Conservation (phyloP, 2,329 filamentous ascomycete species). For the Colletotrichum tanaceti region DNA sequence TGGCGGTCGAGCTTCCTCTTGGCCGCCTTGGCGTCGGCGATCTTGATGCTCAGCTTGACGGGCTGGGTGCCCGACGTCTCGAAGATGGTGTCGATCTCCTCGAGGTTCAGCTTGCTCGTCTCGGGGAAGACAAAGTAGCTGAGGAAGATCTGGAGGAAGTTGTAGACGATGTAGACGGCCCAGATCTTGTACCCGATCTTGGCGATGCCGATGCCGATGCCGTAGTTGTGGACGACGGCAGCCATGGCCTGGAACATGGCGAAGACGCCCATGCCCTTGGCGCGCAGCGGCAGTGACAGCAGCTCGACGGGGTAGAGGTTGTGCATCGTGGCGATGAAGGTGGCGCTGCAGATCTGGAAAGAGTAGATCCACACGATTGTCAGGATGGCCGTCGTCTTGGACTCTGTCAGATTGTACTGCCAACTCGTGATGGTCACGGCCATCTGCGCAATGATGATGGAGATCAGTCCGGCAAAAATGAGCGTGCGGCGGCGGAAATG, state of each 20-base stretch:
- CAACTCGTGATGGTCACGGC: conserved; percentile 60
- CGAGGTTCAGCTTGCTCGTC: conserved; percentile 60
- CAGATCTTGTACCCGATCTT: conserved; percentile 63
- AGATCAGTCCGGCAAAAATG: conserved; percentile 45
- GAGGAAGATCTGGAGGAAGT: conserved; percentile 57
- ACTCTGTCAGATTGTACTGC: conserved; percentile 52
- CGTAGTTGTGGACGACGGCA: conserved; percentile 57
- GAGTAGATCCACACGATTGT: conserved; percentile 61
- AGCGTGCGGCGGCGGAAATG: conserved; percentile 56
- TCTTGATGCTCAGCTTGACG: conserved; percentile 40
- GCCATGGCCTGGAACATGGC: conserved; percentile 57
- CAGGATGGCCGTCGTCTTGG: conserved; percentile 51
- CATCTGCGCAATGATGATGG: conserved; percentile 58
- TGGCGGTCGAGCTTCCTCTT: conserved; percentile 30
- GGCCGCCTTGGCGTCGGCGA: conserved; percentile 37
- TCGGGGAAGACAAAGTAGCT: conserved; percentile 65
- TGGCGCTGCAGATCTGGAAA: conserved; percentile 60
- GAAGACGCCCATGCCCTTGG: conserved; percentile 59
- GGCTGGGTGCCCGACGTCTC: conserved; percentile 36
- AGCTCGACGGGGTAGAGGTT: conserved; percentile 60
- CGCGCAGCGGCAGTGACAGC: conserved; percentile 56
- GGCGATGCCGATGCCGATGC: conserved; percentile 59
- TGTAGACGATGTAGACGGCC: conserved; percentile 63
- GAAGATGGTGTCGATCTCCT: conserved; percentile 70
- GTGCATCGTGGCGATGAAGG: conserved; percentile 60